These are phyloP conservation scores for Fusarium xyrophilum DNA, from an alignment of 2,329 filamentous ascomycete species.

Conservation along the genomic window DNA sequence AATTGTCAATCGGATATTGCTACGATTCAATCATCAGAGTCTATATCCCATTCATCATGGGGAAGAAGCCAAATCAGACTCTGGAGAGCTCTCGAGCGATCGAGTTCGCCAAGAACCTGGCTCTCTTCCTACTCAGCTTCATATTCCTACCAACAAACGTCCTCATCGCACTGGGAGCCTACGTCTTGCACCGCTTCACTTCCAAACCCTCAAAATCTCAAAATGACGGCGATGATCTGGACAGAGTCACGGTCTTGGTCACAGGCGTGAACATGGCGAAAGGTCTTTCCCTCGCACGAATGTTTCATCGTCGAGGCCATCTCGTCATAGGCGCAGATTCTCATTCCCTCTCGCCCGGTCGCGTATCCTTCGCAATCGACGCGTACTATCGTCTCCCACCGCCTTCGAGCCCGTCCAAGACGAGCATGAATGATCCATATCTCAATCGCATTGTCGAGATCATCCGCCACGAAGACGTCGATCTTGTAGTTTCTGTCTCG, in stretches of 20 bases:
- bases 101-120: constrained; percentile 24
- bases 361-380: constrained; percentile 63
- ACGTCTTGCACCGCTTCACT: constrained; percentile 9
- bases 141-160: constrained; percentile 10
- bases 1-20: background rate
- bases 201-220: background rate
- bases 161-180: background rate
- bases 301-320: constrained; percentile 70
- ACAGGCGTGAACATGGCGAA: constrained; percentile 78
- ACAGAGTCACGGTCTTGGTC: constrained; percentile 64
- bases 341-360: constrained; percentile 58
- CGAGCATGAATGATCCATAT: constrained; percentile 55
- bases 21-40: background rate
- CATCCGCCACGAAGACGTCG: constrained; percentile 64
- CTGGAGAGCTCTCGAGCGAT: background rate
- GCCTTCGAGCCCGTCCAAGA: constrained; percentile 27
- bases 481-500: constrained; percentile 78
- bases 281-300: constrained; percentile 69
- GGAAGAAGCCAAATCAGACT: background rate
- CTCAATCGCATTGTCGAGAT: constrained; percentile 63
- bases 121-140: constrained; percentile 23
- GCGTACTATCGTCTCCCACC: constrained; percentile 58
- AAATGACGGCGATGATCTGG: constrained; percentile 2
- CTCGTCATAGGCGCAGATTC: constrained; percentile 76
- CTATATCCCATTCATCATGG: background rate